Evolutionary conservation across 2,329 filamentous ascomycete genomes (phyloP).

Genomic region (Chrysosphaeria jannelii): DNA sequence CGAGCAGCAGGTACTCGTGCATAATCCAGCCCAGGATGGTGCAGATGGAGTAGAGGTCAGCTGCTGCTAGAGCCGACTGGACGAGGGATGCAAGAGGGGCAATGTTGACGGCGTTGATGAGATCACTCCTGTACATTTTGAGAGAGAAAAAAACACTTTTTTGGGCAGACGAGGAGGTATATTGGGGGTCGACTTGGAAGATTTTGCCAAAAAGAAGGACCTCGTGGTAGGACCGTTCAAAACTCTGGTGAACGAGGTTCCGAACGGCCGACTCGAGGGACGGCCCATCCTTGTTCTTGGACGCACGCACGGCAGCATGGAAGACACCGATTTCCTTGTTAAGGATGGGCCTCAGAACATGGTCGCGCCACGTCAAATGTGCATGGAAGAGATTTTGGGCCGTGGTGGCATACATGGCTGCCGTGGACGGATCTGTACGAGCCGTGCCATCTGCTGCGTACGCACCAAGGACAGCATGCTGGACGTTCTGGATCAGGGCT

Average conservation of each 20-base stretch:
- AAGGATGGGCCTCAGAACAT: constrained; percentile 19
- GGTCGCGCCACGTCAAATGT: constrained; percentile 21
- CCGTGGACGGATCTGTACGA: constrained; percentile 12
- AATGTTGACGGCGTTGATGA: constrained; percentile 24
- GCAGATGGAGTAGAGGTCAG: constrained; percentile 18
- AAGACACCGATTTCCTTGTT: constrained; percentile 24
- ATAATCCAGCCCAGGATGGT: constrained; percentile 25
- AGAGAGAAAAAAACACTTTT: constrained; percentile 20
- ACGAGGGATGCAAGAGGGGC: constrained; percentile 18
- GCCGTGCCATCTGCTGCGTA: constrained; percentile 21
- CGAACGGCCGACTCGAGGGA: constrained; percentile 21
- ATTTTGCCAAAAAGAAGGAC: constrained; percentile 20
- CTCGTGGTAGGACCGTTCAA: constrained; percentile 25
- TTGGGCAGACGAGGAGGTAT: constrained; percentile 12
- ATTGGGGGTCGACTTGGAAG: constrained; percentile 23
- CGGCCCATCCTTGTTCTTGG: neutral
- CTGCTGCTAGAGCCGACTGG: constrained; percentile 16
- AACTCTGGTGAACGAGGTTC: constrained; percentile 27
- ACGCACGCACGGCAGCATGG: constrained; percentile 16
- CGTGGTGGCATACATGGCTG: constrained; percentile 22
- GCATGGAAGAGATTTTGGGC: constrained; percentile 22
- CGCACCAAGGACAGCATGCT: constrained; percentile 17
- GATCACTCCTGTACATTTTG: constrained; percentile 17
- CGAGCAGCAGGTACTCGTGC: constrained; percentile 25
- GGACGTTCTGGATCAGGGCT: constrained; percentile 23